Evolutionary conservation across 2,329 filamentous ascomycete genomes (phyloP).

Genomic region (Polytolypa hystricis): DNA sequence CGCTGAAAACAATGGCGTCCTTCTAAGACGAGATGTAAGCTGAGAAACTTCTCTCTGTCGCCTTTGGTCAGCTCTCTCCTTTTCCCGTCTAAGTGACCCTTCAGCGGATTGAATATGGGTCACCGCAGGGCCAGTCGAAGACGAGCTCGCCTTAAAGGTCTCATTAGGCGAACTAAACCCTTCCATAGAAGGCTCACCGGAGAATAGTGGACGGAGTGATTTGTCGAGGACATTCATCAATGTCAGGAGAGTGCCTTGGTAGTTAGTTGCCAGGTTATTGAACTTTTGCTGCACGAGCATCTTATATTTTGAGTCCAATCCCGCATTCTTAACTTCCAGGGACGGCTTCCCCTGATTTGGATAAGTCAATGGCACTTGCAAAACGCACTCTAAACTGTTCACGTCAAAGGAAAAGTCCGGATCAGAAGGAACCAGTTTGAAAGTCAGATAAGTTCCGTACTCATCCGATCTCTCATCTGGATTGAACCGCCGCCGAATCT

Average conservation of each 20-base stretch:
- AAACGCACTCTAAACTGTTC: conserved; percentile 53
- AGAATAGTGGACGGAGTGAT: no score
- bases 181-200: no score
- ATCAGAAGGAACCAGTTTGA: conserved; percentile 61
- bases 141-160: not conserved
- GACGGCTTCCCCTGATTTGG: conserved; percentile 44
- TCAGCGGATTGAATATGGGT: no score
- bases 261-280: conserved; percentile 48
- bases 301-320: conserved; percentile 60
- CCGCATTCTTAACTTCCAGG: conserved; percentile 55
- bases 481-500: conserved; percentile 57
- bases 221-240: conserved; percentile 61
- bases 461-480: conserved; percentile 37
- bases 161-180: no score
- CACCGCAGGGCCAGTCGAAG: not conserved
- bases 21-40: conserved; percentile 49
- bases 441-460: conserved; percentile 47
- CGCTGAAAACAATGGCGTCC: conserved; percentile 55
- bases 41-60: conserved; percentile 9
- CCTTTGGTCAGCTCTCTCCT: conserved; percentile 34
- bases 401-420: conserved; percentile 77
- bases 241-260: conserved; percentile 48
- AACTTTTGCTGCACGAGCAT: conserved; percentile 70
- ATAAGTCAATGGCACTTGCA: conserved; percentile 55
- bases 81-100: conserved; percentile 43